Evolutionary conservation across 495 filamentous ascomycete species (phyloP), one percentile per base, ranked within the genome.

Genomic region (Aspergillus olivimuriae): DNA sequence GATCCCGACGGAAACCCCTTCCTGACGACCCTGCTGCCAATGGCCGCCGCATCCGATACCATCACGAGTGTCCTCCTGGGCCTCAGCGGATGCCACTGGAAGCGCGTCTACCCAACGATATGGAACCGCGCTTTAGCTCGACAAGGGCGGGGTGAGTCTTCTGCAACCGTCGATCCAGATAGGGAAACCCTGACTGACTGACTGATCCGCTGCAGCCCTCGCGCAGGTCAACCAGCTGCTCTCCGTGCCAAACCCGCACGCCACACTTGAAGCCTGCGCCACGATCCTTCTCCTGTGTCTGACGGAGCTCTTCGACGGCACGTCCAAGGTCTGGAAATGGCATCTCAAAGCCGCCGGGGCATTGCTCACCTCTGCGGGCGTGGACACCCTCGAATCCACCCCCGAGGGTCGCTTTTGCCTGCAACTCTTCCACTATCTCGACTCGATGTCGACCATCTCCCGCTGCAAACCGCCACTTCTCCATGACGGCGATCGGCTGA

Each of bases 381-480:
- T 52, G 7, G 42, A 51, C 14, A 33, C 45, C 1, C 37, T 55
- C 4, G 44, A 47, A 12, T 46, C 52, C 10, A 45, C 43, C 1
- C 39, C 46, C 40, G 49, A 62, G 23, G 53, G 48, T 39, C 39
- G 23, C 1, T 62, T 62, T 17, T 62, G 56, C 32, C 44, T 60
- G 4, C 53, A 47, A 34, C 41, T 62, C 0, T 62, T 62, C 33
- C 56, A 57, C 21, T 62, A 62, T 37, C 47, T 62, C 0, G 59
- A 62, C 28, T 55, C 59, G 17, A 60, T 62, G 59, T 62, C 56
- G 1, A 62, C 59, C 2, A 55, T 62, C 30, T 62, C 59, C 12
- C 48, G 59, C 4, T 62, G 59, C 49, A 57, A 57, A 11, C 46
- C 59, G 5, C 53, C 59, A 2, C 44, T 61, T 4, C 47, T 62